Evolutionary conservation across 2,329 filamentous ascomycete species (phyloP).

Genomic region (Cladosporium halotolerans): DNA sequence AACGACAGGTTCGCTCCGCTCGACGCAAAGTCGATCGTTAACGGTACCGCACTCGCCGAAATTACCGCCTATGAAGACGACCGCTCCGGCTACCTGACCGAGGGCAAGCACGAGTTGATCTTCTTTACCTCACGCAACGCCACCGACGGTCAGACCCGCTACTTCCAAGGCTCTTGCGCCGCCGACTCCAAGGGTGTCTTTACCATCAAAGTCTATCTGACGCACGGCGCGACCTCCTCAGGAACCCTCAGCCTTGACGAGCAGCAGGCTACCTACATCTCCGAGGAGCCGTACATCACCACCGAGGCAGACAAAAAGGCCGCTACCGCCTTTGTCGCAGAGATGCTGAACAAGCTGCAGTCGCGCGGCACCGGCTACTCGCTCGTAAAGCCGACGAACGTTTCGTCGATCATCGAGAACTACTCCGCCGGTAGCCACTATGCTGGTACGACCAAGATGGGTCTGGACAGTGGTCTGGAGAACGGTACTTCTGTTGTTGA

Average conservation of each 20-base stretch:
- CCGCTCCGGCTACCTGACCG: constrained; percentile 55
- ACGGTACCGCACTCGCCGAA: constrained; percentile 34
- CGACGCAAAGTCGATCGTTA: constrained; percentile 36
- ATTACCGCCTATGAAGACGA: constrained; percentile 44
- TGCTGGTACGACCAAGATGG: constrained; percentile 36
- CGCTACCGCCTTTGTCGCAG: constrained; percentile 56
- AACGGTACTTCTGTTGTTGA: constrained; percentile 43
- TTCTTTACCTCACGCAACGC: constrained; percentile 54
- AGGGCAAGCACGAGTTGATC: constrained; percentile 60
- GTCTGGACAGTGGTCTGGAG: constrained; percentile 37
- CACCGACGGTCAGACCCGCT: constrained; percentile 54
- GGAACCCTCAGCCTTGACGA: constrained; percentile 56
- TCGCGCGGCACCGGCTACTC: constrained; percentile 49
- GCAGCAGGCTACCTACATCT: constrained; percentile 52
- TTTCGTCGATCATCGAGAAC: constrained; percentile 50
- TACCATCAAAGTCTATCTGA: constrained; percentile 50
- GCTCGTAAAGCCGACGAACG: constrained; percentile 49
- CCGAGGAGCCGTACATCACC: constrained; percentile 54
- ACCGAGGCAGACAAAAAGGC: constrained; percentile 54
- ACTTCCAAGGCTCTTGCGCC: constrained; percentile 59
- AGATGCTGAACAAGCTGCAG: constrained; percentile 54
- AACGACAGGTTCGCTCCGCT: constrained; percentile 44
- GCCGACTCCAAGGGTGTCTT: constrained; percentile 55
- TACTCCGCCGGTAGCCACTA: constrained; percentile 44
- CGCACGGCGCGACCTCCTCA: constrained; percentile 54